Conservation (phyloP, 768 basidiomycete genomes). For the Kwoniella bestiolae region DNA sequence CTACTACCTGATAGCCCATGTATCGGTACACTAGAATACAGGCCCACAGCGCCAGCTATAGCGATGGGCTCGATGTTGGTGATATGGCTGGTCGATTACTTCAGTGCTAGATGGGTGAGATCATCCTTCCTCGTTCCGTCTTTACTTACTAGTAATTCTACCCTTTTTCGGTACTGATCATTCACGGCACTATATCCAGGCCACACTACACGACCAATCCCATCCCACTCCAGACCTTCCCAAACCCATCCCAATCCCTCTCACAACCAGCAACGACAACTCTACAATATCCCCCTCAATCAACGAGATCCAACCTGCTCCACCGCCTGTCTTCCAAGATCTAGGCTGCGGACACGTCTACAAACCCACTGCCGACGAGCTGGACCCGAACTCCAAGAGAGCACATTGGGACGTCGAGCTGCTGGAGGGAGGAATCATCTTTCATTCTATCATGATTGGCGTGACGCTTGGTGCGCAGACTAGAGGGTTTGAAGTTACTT, state of each 20-base stretch:
- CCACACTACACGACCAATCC: neutral
- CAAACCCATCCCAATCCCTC: neutral
- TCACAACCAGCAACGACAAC: too few relatives aligned
- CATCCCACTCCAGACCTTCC: neutral
- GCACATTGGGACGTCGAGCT: conserved; percentile 15
- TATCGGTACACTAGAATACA: conserved; percentile 8
- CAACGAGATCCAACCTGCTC: neutral
- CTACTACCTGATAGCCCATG: conserved; percentile 12
- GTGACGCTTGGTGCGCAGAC: conserved; percentile 10
- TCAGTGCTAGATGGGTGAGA: conserved; percentile 14
- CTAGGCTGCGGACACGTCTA: neutral
- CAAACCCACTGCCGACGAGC: neutral
- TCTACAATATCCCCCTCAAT: too few relatives aligned
- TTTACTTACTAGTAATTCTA: too few relatives aligned
- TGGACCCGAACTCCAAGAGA: conserved; percentile 8
- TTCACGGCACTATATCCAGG: too few relatives aligned
- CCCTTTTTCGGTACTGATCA: too few relatives aligned
- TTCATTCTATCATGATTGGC: conserved; percentile 21
- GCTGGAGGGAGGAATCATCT: conserved; percentile 9
- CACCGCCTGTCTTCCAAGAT: conserved; percentile 8
- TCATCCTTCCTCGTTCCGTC: neutral
- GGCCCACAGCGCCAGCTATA: conserved; percentile 11
- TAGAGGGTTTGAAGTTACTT: conserved; percentile 6
- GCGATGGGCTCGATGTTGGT: conserved; percentile 18
- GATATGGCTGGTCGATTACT: conserved; percentile 14